Base-by-base conservation (phyloP, 1,284 basidiomycete species). In the Retiboletus flavoniger region DNA sequence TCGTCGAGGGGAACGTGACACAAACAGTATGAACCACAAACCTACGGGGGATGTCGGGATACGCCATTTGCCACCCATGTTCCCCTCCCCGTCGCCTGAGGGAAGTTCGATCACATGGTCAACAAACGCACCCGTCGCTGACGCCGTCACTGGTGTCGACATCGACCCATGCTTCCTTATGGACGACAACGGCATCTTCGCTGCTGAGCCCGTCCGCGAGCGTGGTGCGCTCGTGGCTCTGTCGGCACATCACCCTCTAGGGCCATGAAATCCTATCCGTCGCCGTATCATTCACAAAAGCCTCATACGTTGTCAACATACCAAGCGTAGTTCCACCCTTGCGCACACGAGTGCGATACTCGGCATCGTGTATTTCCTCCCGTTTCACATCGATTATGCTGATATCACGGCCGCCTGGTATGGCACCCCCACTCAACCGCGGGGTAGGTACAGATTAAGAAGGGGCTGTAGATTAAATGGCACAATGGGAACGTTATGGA, bases 371-470 rank as follows among this genome's bases (percentile, higher is more conserved):
- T 8, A 39, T 50, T 45, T 67, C 63, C n/a, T 63, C 65, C 16
- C 70, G 65, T 17, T 69, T 66, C n/a, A 68, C 34, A 32, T 67
- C 63, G 7, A 71, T 62, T 26, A 57, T 60, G 7, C 63, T 51
- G 38, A 66, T 32, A 19, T 60, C 68, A 58, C 51, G 72, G 62
- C 55, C 70, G 45, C 52, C 64, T 47, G 65, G 66, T 29, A 68
- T 53, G 14, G 60, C 64, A 26, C 60, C 63, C 2, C 66, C 59
- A 16, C 58, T 58, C 16, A 64, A 57, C 19, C 60, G 70, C 21
- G 65, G 48, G 0, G 21, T 7, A 28, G 61, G 26, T n/a, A 31
- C 11, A 0, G 46, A 6, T 34, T 57, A 62, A 31, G 57, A 35
- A 21, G 50, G 36, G 11, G 32, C 65, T 62, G 10, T 7, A 29